Conservation (phyloP, 202 grass and related monocot genomes). For the Carex arenaria region DNA sequence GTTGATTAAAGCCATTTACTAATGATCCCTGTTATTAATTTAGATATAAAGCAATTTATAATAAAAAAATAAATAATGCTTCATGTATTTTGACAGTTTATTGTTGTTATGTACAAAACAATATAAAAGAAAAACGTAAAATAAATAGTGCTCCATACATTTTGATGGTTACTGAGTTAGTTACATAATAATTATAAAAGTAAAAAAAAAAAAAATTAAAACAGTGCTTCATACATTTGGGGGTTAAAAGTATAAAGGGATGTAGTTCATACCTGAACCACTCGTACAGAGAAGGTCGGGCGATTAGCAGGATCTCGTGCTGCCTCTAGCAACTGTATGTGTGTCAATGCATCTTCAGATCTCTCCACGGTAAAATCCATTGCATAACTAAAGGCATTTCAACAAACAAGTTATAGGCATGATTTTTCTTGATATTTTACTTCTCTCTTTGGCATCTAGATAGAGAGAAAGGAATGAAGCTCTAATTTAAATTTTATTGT, state of each 20-base stretch:
- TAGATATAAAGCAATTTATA: neutral
- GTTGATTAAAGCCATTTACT: neutral
- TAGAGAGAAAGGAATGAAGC: neutral
- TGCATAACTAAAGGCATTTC: constrained; percentile 17
- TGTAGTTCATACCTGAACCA: neutral
- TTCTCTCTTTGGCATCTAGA: too few species aligned
- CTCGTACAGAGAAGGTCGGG: neutral
- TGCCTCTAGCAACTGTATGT: neutral
- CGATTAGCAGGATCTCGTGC: neutral
- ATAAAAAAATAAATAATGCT: neutral
- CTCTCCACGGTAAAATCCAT: constrained; percentile 15
- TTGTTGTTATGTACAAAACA: neutral
- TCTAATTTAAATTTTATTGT: neutral
- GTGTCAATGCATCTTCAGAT: constrained; percentile 7
- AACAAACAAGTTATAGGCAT: constrained; percentile 17
- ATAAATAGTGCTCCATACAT: neutral
- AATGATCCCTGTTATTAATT: neutral
- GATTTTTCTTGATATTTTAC: neutral
- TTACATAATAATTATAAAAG: neutral
- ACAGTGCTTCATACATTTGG: neutral
- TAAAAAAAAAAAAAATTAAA: neutral
- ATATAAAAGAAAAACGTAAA: neutral
- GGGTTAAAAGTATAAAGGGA: neutral
- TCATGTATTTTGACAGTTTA: neutral
- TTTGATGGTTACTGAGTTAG: neutral